phyloP scores from a whole-genome alignment of 495 filamentous ascomycete species.

The Cercophora sp. region DNA sequence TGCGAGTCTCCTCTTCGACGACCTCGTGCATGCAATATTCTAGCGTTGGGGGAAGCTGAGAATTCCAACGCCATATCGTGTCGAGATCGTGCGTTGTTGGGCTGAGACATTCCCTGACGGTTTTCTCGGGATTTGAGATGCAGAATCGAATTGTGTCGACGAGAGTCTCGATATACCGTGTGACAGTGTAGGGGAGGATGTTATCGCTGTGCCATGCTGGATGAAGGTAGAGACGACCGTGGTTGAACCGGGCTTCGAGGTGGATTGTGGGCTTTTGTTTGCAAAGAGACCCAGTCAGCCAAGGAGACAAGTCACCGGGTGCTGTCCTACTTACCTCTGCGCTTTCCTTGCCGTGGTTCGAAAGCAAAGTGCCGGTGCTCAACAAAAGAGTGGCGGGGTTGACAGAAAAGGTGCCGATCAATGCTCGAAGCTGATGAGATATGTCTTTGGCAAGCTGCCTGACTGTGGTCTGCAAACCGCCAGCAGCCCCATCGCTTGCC shows the following conservation, averaged over 20 bases:
- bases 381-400: too few species aligned
- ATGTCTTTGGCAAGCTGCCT: too few species aligned
- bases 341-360: too few species aligned
- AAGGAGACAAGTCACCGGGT: too few species aligned
- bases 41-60: conserved; percentile 25
- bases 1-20: conserved; percentile 37
- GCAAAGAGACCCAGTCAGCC: too few species aligned
- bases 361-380: too few species aligned
- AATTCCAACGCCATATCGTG: conserved; percentile 37
- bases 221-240: not conserved
- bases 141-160: conserved; percentile 15
- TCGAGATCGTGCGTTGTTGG: conserved; percentile 19
- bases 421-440: too few species aligned
- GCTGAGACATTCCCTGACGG: conserved; percentile 5
- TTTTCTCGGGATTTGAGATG: not conserved
- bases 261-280: conserved; percentile 9
- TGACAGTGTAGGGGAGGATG: conserved; percentile 15
- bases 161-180: conserved; percentile 12
- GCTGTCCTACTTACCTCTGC: too few species aligned
- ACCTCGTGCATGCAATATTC: conserved; percentile 36
- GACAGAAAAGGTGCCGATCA: too few species aligned
- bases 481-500: too few species aligned
- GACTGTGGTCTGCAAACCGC: too few species aligned
- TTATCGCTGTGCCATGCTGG: conserved; percentile 10
- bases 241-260: conserved; percentile 2